Base-by-base conservation (phyloP, 208 protist genomes). In the Trypanosoma lewisi region DNA sequence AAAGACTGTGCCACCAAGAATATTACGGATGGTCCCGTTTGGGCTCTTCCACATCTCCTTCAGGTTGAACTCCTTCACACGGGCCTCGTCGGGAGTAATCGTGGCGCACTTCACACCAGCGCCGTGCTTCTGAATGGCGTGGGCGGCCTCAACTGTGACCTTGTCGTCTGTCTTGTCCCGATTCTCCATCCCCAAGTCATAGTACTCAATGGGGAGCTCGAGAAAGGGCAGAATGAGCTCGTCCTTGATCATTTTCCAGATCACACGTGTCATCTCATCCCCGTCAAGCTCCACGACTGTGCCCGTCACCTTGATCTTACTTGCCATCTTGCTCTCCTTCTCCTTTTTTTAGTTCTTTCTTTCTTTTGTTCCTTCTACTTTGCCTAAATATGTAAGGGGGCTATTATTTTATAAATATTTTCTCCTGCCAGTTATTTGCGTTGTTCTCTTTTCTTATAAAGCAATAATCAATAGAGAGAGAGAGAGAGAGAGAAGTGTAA, bases 1-100 rank as follows among this genome's bases (percentile, higher is more conserved):
- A 75, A 97, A 97, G 8, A 97, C 91, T 19, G 94, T 97, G 30
- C 95, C 95, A 51, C 79, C 85, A 1, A 97, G 72, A 67, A 97
- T 97, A 77, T 97, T 97, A 31, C 94, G 76, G 73, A 97, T 97
- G n/a, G 94, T 97, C 19, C 94, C 94, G 51, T 97, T 97, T 42
- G 94, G 94, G 42, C 80, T 91, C 54, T 88, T 93, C 91, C 91
- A 97, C 91, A 97, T 97, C 61, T 97, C 67, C 52, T 94, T 95
- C 21, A 97, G 69, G 11, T 87, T 80, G 63, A 95, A 97, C 66
- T 97, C 94, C 57, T 84, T 73, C 11, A 97, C 93, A 53, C 94
- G 70, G 16, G 50, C 77, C 75, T 96, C 91, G 67, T 97, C 91
- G 30, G 94, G 93, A 16, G 94, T 97, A 56, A 97, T 97, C 2